phyloP scores from a whole-genome alignment of 768 basidiomycete species.

The Leucocoprinus leucothites region DNA sequence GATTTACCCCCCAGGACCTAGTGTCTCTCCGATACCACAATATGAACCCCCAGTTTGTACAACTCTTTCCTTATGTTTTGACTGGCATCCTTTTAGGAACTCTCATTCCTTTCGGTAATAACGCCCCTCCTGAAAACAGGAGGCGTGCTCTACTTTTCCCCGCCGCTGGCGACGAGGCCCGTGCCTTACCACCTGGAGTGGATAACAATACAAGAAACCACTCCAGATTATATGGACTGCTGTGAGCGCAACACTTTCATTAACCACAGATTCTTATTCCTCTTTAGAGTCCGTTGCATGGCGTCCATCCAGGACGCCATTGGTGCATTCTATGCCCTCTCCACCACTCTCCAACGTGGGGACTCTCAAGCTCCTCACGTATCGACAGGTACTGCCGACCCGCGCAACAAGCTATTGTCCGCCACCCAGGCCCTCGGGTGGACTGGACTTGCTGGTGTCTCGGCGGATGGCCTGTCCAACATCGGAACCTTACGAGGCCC shows the following conservation, averaged over 20 bases:
- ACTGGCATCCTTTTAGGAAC: background rate
- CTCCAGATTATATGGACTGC: background rate
- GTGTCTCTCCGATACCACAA: background rate
- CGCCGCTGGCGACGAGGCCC: background rate
- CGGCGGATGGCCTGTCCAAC: background rate
- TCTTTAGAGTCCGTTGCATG: background rate
- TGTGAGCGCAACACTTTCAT: background rate
- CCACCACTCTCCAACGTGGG: conserved; percentile 5
- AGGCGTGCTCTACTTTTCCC: background rate
- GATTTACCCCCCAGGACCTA: background rate
- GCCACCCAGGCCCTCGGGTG: conserved; percentile 3
- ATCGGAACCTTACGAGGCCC: background rate
- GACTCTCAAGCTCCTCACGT: background rate
- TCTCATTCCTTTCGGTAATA: background rate
- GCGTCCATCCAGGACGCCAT: background rate
- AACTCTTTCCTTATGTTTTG: background rate
- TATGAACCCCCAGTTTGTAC: background rate
- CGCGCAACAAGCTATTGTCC: background rate
- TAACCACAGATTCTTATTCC: background rate
- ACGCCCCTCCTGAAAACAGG: too few species aligned
- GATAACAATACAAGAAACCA: background rate
- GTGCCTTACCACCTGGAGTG: background rate
- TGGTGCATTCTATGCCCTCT: background rate
- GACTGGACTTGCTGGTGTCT: background rate
- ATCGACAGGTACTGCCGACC: background rate